Percentiles rank a stretch among this genome's conserved stretches.
Evolutionary conservation across 2,329 filamentous ascomycete genomes (phyloP).

Genomic region (Aspergillus ustus): DNA sequence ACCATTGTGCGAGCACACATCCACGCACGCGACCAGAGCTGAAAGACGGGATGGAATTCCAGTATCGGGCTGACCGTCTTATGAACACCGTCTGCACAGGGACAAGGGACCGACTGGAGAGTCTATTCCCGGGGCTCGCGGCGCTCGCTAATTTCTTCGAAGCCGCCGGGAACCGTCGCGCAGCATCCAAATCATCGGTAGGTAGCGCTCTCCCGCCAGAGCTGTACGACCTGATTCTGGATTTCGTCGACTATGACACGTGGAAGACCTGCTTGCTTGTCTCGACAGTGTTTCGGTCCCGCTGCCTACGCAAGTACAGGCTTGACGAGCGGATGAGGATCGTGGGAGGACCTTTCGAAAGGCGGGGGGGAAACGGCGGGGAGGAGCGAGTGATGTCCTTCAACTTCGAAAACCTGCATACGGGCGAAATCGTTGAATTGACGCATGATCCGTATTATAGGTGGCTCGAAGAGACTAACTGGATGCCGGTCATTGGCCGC

Average conservation of each 20-base stretch:
- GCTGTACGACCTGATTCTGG: slow-evolving; percentile 12
- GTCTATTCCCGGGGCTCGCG: slow-evolving; percentile 13
- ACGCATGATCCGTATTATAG: neutral
- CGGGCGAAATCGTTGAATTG: neutral
- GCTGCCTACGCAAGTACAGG: slow-evolving; percentile 11
- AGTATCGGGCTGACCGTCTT: slow-evolving; percentile 8
- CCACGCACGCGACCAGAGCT: slow-evolving; percentile 10
- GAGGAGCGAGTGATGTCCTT: slow-evolving; percentile 3
- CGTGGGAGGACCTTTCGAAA: slow-evolving; percentile 13
- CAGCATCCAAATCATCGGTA: slow-evolving; percentile 12
- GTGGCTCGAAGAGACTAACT: slow-evolving; percentile 1
- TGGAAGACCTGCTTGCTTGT: slow-evolving; percentile 10
- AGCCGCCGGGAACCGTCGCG: slow-evolving; percentile 11
- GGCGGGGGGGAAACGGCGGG: too few species aligned
- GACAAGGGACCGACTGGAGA: slow-evolving; percentile 7
- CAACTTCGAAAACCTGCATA: slow-evolving; percentile 1
- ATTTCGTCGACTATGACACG: slow-evolving; percentile 16
- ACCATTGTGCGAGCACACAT: slow-evolving; percentile 15
- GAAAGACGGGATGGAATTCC: slow-evolving; percentile 11
- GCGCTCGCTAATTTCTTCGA: slow-evolving; percentile 18
- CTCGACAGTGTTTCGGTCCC: slow-evolving; percentile 4
- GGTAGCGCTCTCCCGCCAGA: slow-evolving; percentile 6
- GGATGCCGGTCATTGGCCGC: slow-evolving; percentile 14
- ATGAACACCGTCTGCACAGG: slow-evolving; percentile 7
- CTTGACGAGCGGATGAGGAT: slow-evolving; percentile 14